Conservation (phyloP, 2,329 filamentous ascomycete species). For the Fusarium devonianum region DNA sequence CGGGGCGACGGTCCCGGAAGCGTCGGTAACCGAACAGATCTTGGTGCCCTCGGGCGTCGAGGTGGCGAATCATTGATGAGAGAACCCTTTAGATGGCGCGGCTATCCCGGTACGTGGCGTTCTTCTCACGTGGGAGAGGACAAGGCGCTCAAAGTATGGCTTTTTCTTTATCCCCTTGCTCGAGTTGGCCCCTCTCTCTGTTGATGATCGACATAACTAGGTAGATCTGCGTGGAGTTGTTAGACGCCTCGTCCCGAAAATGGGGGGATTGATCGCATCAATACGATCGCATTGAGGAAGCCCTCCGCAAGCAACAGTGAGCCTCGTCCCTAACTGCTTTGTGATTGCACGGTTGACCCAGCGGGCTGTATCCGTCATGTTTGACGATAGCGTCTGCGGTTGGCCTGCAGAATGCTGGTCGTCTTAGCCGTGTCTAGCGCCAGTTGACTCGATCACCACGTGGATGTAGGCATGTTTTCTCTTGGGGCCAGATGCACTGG, state of each 20-base stretch:
- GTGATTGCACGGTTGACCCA: neutral
- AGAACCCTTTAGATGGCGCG: constrained; percentile 3
- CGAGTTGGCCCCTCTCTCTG: too few relatives aligned
- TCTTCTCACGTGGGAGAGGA: constrained; percentile 27
- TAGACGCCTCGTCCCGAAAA: neutral
- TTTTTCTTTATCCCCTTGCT: constrained; percentile 6
- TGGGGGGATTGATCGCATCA: neutral
- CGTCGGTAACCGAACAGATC: constrained; percentile 7
- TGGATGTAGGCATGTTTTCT: neutral
- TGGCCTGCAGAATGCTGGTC: constrained; percentile 7
- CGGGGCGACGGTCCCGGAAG: constrained; percentile 8
- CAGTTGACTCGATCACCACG: constrained; percentile 13
- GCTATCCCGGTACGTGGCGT: constrained; percentile 25
- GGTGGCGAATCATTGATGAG: constrained; percentile 13
- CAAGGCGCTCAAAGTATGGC: constrained; percentile 23
- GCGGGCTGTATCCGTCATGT: neutral
- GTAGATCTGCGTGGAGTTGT: too few relatives aligned
- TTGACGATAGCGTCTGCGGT: neutral
- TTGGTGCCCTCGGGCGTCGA: too few relatives aligned
- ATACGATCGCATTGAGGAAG: too few relatives aligned
- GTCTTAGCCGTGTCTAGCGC: constrained; percentile 9
- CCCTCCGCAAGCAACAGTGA: too few relatives aligned
- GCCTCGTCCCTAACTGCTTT: too few relatives aligned
- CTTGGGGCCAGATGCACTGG: neutral
- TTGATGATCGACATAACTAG: too few relatives aligned